These are phyloP conservation scores for Podila verticillata DNA, from an alignment of 192 early-diverging fungal species.

Conservation along the genomic window DNA sequence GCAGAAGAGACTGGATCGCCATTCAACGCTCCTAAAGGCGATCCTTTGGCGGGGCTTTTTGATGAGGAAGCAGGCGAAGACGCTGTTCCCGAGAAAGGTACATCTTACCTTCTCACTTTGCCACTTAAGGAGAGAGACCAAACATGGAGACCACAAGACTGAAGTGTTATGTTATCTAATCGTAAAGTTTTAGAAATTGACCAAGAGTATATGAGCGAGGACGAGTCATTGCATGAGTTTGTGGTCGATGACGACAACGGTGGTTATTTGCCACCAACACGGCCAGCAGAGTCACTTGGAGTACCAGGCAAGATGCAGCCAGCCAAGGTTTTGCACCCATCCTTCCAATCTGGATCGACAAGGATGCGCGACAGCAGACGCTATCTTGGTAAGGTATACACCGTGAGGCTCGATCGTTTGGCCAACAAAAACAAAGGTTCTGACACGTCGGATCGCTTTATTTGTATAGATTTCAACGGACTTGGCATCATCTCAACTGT, in stretches of 20 bases:
- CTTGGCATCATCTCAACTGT: conserved; percentile 82
- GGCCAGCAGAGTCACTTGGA: conserved; percentile 5
- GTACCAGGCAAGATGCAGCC: conserved; percentile 5
- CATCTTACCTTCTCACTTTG: not conserved
- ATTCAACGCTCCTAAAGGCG: conserved; percentile 37
- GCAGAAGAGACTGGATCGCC: conserved; percentile 52
- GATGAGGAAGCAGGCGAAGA: conserved; percentile 52
- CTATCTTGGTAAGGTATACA: conserved; percentile 57
- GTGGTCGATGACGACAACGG: conserved; percentile 89
- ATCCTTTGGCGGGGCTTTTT: conserved; percentile 52
- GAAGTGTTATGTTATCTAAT: not conserved
- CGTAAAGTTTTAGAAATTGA: conserved; percentile 32
- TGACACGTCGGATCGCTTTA: not conserved
- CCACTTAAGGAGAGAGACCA: no score
- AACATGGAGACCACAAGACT: not conserved
- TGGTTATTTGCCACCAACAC: conserved; percentile 65
- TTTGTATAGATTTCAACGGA: conserved; percentile 78
- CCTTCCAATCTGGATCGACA: conserved; percentile 91
- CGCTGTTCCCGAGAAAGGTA: not conserved
- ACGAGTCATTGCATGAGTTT: conserved; percentile 82
- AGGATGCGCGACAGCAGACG: conserved; percentile 62
- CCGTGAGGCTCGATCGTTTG: not conserved
- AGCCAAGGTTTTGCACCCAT: conserved; percentile 57
- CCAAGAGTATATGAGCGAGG: conserved; percentile 47
- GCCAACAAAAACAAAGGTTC: not conserved